These are phyloP conservation scores for Begonia peltatifolia DNA, from an alignment of 306 rosid species.

Conservation along the genomic window DNA sequence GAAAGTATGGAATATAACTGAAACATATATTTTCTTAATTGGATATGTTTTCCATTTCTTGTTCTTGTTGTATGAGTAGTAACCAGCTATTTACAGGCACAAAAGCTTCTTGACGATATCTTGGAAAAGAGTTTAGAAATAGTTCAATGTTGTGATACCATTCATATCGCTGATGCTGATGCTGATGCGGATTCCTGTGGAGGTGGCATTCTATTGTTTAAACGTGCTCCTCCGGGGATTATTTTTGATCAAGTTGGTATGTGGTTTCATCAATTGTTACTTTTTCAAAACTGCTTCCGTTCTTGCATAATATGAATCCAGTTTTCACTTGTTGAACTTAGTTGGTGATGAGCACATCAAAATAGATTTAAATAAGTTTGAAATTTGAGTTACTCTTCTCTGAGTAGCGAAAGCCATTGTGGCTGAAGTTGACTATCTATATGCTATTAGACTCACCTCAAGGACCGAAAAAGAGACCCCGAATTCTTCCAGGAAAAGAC, in stretches of 20 bases:
- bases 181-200: conserved; percentile 33
- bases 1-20: too few species aligned
- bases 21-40: too few species aligned
- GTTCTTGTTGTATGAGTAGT: conserved; percentile 4
- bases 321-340: too few species aligned
- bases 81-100: conserved; percentile 39
- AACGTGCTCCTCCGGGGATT: conserved; percentile 56
- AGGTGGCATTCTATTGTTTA: conserved; percentile 63
- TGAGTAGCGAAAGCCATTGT: too few species aligned
- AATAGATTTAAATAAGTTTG: too few species aligned
- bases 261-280: background rate
- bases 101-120: conserved; percentile 54
- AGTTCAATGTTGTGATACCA: conserved; percentile 24
- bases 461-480: conserved; percentile 47
- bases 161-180: conserved; percentile 21
- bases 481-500: conserved; percentile 63
- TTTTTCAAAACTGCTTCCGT: too few species aligned
- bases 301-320: too few species aligned
- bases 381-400: too few species aligned
- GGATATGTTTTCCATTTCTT: too few species aligned
- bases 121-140: conserved; percentile 54
- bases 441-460: conserved; percentile 51
- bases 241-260: conserved; percentile 57
- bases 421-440: background rate
- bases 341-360: too few species aligned